These are phyloP conservation scores for Artemisia annua DNA, from an alignment of 129 eudicot genomes.

Conservation along the genomic window DNA sequence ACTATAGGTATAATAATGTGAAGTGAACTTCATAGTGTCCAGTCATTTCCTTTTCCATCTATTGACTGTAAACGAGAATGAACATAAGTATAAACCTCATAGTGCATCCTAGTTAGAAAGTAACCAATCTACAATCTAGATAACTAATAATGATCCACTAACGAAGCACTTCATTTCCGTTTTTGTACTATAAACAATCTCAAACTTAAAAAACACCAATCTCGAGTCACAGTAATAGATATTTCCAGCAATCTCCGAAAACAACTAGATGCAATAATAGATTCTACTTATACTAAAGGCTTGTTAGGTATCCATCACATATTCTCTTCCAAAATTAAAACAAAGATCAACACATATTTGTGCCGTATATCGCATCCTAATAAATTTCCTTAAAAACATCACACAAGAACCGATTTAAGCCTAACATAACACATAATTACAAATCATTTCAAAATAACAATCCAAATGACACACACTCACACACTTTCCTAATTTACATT, in stretches of 20 bases:
- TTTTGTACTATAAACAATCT: slow-evolving; percentile 1
- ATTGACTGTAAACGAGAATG: not conserved
- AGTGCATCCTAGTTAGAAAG: slow-evolving; percentile 19
- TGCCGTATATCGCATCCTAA: not conserved
- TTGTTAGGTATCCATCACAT: slow-evolving; percentile 1
- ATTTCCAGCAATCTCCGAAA: too few species aligned
- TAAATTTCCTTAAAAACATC: not conserved
- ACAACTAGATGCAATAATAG: not conserved
- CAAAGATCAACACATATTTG: not conserved
- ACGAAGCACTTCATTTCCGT: slow-evolving; percentile 12
- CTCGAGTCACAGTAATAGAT: not conserved
- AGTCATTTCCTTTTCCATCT: not conserved
- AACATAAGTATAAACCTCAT: not conserved
- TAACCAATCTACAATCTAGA: slow-evolving; percentile 11
- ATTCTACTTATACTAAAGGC: not conserved
- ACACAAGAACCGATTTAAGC: not conserved
- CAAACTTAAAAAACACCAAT: not conserved
- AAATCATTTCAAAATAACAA: too few species aligned
- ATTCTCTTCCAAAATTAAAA: not conserved
- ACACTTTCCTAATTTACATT: too few species aligned
- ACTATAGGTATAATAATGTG: slow-evolving; percentile 3
- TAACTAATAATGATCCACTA: not conserved
- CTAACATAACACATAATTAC: slow-evolving; percentile 1
- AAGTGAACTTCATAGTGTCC: slow-evolving; percentile 9
- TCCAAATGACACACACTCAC: too few species aligned